Base-by-base conservation (phyloP, 1,284 basidiomycete genomes). In the Austroboletus rostrupii region DNA sequence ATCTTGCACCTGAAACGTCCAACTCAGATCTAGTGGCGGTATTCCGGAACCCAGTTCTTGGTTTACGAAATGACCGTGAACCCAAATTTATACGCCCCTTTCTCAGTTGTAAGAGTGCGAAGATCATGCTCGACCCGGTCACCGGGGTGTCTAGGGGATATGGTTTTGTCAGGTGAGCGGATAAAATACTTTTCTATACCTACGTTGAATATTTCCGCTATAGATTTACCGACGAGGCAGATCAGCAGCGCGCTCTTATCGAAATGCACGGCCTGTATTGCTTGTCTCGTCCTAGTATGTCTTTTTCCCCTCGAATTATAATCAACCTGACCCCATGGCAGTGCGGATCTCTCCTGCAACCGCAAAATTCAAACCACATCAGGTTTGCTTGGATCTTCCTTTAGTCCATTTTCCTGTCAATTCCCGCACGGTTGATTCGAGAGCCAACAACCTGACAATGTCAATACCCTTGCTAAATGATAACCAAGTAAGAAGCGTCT, bases 191-290 rank as follows among this genome's bases (percentile, higher is more conserved):
- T 39, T 29, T 32, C 4, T 35, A 36, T 21, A 37, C 17, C 14
- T 21, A 14, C 17, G 12, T 49, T 57, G 26, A 65, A 45, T 16
- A 28, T 26, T 21, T 49, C 37, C 33, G 17, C 41, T 45, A 17
- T 57, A 90, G 87, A 53, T 94, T 94, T 66, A 87, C 87, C 7
- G 88, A 92, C 54, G 90, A 93, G 67, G 72, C 80, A 37, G 92
- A 94, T 68, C 90, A 92, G 67, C 86, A 90, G 61, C 85, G 92
- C 46, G 91, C 91, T 5, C 74, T 94, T 49, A 84, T 89, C 49
- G 92, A 94, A 69, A 92, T 92, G 90, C 90, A 92, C 57, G 90
- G 90, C 14, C 73, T 92, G 9, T 91, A 91, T 60, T 92, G 90
- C 62, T 76, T 90, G 45, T 90, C 88, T 40, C 79, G 89, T 53